Percentiles rank a stretch among this genome's conserved stretches.
phyloP scores from a whole-genome alignment of 257 asterid species.

The Orobanche coerulescens region DNA sequence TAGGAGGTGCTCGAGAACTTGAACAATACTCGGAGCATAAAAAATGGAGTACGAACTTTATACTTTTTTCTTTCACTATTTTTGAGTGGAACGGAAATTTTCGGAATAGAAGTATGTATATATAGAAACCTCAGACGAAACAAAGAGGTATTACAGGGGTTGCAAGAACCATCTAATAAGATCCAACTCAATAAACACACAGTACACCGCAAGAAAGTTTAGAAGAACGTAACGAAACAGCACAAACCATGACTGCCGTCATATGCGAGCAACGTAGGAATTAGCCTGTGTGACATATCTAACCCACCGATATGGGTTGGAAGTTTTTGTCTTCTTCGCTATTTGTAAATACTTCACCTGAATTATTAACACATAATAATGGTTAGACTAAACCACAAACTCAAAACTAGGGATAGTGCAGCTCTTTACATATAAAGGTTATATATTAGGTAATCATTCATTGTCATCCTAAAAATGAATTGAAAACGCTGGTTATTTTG shows the following conservation, averaged over 20 bases:
- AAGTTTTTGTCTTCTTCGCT: slow-evolving; percentile 68
- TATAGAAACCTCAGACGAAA: not conserved
- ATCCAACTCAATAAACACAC: slow-evolving; percentile 2
- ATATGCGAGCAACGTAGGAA: slow-evolving; percentile 96
- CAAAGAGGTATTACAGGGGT: not conserved
- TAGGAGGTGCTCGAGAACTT: no score
- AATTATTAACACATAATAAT: not conserved
- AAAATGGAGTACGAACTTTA: no score
- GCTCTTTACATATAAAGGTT: not conserved
- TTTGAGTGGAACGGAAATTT: no score
- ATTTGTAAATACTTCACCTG: slow-evolving; percentile 97
- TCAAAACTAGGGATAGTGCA: not conserved
- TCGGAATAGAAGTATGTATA: no score
- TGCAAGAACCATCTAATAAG: not conserved
- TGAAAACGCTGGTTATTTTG: no score
- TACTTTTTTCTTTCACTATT: no score
- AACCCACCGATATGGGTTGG: slow-evolving; percentile 96
- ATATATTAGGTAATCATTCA: not conserved
- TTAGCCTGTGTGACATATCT: slow-evolving; percentile 94
- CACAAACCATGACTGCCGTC: slow-evolving; percentile 14
- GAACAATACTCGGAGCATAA: no score
- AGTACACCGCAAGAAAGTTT: not conserved
- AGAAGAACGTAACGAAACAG: not conserved
- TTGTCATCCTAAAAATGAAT: not conserved
- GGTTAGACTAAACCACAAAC: slow-evolving; percentile 5